Evolutionary conservation across 306 rosid species (phyloP), one percentile per base, ranked within the genome.

Genomic region (Pueraria montana): DNA sequence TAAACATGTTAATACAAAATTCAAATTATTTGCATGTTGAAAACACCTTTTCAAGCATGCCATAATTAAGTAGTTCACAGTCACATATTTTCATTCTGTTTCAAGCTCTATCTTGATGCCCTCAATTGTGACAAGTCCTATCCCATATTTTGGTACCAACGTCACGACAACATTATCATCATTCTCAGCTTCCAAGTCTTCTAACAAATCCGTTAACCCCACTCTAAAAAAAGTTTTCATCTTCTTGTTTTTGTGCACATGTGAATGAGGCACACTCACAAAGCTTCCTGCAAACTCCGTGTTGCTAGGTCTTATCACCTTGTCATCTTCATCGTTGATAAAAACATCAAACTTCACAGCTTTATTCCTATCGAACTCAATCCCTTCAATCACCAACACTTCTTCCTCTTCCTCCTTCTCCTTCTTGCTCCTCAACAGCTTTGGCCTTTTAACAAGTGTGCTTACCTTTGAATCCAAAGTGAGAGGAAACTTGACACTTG

Each of bases 261-360:
- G 89, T 18, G 53, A 61, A 56, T 93, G 98, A 0, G 94, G 92
- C 30, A 91, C 86, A 18, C 64, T 93, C 77, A 93, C 94, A 80
- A 90, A 93, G 71, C 98, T 91, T 0, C 96, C 98, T 0, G 91
- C 96, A 67, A 88, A 93, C 87, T 93, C 98, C 0, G 87, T 80
- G 13, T 88, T 82, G 9, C 26, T 81, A 0, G 93, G 87, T 3
- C 72, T 59, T 11, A 68, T 81, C 0, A 74, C 85, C 38, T 0
- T 40, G 9, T 87, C 96, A 52, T 91, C 92, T 49, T 91, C 96
- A 26, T 93, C 94, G 30, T 93, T 91, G 17, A 93, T 43, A 13
- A 40, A 88, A 14, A 91, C 96, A 11, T 93, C 98, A 18, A 93
- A 93, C 74, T 91, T 91, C 53, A 93, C 80, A 0, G 84, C 68